These are phyloP conservation scores for Skeletonema potamos DNA, from an alignment of 108 stramenopile species.

Conservation along the genomic window DNA sequence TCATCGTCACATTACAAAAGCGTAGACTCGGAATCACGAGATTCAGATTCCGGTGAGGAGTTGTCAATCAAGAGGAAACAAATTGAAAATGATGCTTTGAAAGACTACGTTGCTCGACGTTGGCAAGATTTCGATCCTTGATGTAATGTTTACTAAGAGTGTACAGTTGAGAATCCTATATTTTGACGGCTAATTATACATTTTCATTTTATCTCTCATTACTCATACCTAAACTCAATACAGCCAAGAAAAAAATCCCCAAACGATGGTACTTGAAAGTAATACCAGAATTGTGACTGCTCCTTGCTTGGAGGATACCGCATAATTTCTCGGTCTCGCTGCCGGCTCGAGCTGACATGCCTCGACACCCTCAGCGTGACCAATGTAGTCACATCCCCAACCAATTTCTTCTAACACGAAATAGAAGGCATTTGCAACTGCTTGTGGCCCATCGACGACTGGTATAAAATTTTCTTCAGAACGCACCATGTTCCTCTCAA, in stretches of 20 bases:
- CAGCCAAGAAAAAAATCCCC: neutral
- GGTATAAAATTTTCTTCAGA: conserved; percentile 31
- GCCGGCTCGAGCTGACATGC: conserved; percentile 40
- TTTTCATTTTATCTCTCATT: neutral
- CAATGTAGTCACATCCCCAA: conserved; percentile 55
- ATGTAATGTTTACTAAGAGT: neutral
- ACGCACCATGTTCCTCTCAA: conserved; percentile 68
- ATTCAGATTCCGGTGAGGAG: neutral
- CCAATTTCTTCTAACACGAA: conserved; percentile 52
- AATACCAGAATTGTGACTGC: neutral
- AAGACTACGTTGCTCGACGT: neutral
- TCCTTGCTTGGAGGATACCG: neutral
- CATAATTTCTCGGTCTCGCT: neutral
- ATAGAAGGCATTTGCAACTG: conserved; percentile 70
- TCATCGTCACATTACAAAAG: neutral
- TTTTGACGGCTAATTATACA: neutral
- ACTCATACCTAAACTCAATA: neutral
- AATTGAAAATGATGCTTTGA: neutral
- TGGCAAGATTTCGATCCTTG: neutral
- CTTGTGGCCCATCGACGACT: conserved; percentile 64
- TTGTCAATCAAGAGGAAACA: neutral
- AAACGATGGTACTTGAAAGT: neutral
- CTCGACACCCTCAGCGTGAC: conserved; percentile 53
- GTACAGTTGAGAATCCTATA: neutral
- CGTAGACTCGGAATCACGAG: neutral